Conservation (phyloP, 495 filamentous ascomycete species). For the Xylaria sp. region DNA sequence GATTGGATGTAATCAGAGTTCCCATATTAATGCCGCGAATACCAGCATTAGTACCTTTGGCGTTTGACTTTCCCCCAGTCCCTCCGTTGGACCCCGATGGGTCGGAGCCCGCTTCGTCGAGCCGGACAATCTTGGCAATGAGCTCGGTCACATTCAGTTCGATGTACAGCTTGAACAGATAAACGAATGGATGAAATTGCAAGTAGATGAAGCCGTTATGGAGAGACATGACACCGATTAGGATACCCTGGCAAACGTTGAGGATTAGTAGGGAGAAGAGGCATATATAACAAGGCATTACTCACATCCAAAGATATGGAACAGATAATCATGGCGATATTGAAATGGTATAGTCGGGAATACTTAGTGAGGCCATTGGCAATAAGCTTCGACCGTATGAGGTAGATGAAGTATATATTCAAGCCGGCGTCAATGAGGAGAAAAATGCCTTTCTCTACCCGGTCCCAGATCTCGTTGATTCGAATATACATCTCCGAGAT, state of each 20-base stretch:
- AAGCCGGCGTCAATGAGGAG: slow-evolving; percentile 54
- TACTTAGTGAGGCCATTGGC: slow-evolving; percentile 58
- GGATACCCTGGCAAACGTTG: slow-evolving; percentile 23
- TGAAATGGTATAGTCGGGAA: slow-evolving; percentile 56
- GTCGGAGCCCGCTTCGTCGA: not conserved
- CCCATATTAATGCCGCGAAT: not conserved
- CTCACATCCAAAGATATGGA: slow-evolving; percentile 56
- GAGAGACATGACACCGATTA: slow-evolving; percentile 43
- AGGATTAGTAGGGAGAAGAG: not conserved
- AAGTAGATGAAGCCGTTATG: slow-evolving; percentile 48
- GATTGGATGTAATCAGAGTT: slow-evolving; percentile 5
- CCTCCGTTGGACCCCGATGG: not conserved
- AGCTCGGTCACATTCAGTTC: slow-evolving; percentile 63
- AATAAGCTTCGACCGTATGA: slow-evolving; percentile 54
- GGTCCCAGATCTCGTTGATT: slow-evolving; percentile 59
- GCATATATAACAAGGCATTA: not conserved
- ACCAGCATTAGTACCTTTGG: not conserved
- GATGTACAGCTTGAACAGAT: slow-evolving; percentile 59
- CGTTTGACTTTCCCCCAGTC: not conserved
- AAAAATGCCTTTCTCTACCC: slow-evolving; percentile 56
- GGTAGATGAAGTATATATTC: slow-evolving; percentile 57
- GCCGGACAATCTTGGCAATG: slow-evolving; percentile 43
- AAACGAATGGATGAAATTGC: slow-evolving; percentile 60
- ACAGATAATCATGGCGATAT: slow-evolving; percentile 53
- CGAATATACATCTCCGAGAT: slow-evolving; percentile 37